Conservation (phyloP, 768 basidiomycete genomes). For the Agrocybe praecox region DNA sequence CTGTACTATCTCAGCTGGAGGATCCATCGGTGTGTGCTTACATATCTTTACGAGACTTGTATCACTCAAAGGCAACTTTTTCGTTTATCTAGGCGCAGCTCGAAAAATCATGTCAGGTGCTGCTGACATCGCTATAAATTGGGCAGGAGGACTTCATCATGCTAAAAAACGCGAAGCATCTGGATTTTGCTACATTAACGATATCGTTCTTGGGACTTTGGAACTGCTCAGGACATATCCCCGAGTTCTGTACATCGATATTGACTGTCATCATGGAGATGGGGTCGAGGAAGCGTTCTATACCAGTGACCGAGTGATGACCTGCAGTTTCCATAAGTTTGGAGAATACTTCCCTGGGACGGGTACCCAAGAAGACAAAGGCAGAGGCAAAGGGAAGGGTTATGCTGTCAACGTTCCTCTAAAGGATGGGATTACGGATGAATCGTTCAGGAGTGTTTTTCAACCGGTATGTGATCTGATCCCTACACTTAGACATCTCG, state of each 20-base stretch:
- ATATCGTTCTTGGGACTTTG: constrained; percentile 93
- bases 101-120: constrained; percentile 78
- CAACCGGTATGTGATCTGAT: constrained; percentile 68
- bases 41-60: not conserved
- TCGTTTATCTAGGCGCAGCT: constrained; percentile 62
- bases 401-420: constrained; percentile 94
- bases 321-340: constrained; percentile 95
- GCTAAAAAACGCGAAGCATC: constrained; percentile 99
- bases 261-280: constrained; percentile 98
- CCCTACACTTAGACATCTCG: not conserved
- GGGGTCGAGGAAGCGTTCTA: constrained; percentile 99
- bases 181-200: constrained; percentile 99
- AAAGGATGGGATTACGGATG: constrained; percentile 93
- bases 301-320: constrained; percentile 96
- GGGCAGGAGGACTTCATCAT: constrained; percentile 98
- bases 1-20: constrained; percentile 94
- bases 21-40: constrained; percentile 74
- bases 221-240: constrained; percentile 86
- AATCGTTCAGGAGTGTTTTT: constrained; percentile 85
- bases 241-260: constrained; percentile 95
- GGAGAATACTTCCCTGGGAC: constrained; percentile 95
- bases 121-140: constrained; percentile 94
- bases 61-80: not conserved
- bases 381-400: constrained; percentile 80
- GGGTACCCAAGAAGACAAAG: constrained; percentile 81